A percentile compares a stretch with the other conserved stretches of the same genome.
Evolutionary conservation across 306 rosid species (phyloP).

Genomic region (Citrullus amarus): DNA sequence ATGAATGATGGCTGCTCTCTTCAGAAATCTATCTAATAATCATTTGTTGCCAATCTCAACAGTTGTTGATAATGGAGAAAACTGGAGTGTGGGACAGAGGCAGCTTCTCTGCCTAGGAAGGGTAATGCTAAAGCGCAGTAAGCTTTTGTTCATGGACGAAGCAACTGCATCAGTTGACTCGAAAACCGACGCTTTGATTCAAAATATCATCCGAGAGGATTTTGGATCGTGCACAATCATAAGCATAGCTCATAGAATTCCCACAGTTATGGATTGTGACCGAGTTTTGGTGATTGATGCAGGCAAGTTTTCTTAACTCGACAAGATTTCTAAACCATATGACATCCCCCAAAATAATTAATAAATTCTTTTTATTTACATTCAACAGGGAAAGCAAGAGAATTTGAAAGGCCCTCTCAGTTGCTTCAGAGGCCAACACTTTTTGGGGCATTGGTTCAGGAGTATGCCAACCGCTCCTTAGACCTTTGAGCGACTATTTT

Average conservation of each 20-base stretch:
- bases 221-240: background rate
- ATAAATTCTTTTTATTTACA: background rate
- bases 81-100: constrained; percentile 19
- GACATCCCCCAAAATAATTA: background rate
- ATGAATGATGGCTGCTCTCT: background rate
- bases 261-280: constrained; percentile 12
- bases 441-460: constrained; percentile 8
- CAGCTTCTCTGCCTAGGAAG: constrained; percentile 12
- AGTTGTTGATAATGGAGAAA: constrained; percentile 14
- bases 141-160: constrained; percentile 6
- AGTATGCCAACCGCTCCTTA: constrained; percentile 2
- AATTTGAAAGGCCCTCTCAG: constrained; percentile 2
- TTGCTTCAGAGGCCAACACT: constrained; percentile 7
- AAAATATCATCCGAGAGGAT: constrained; percentile 9
- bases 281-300: constrained; percentile 8
- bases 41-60: background rate
- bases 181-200: constrained; percentile 6
- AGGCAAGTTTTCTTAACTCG: background rate
- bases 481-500: background rate
- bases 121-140: constrained; percentile 3
- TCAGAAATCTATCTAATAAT: background rate
- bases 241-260: constrained; percentile 14
- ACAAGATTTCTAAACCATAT: background rate
- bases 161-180: constrained; percentile 15
- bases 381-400: constrained; percentile 4